Base-by-base conservation (phyloP, 2,329 filamentous ascomycete species). In the Phialophora macrospora region DNA sequence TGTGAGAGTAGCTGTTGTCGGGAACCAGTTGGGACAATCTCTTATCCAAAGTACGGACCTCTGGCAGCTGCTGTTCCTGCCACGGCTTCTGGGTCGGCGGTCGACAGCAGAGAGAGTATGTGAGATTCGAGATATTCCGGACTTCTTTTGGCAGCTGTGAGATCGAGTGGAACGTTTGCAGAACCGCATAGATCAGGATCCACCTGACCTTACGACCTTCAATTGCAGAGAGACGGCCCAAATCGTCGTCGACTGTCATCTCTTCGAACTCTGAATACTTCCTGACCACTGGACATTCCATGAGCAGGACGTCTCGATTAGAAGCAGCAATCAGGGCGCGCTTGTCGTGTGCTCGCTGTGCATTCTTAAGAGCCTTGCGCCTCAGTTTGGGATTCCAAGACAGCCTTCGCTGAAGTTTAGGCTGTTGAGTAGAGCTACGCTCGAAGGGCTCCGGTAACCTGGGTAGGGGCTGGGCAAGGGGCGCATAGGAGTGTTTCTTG, bases 191-290 rank as follows among this genome's bases (percentile, higher is more conserved):
- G 6, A 94, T 83, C 41, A 93, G 74, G 32, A 93, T 85, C 91
- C 91, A 95, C 46, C 91, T 84, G 17, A 93, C 85, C 75, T 92
- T 93, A 48, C 91, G 86, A 1, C 87, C 90, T 68, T 94, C 91
- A 8, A 83, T 80, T 11, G 87, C 78, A 0, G 85, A 83, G 0
- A 89, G 74, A 72, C 85, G 87, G 41, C 87, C 85, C 5, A 75
- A 66, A 63, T 85, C 86, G 64, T 89, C 87, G 22, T 80, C 78
- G 1, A 83, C 81, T 7, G 81, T 82, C 6, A 86, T 82, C 60
- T 87, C 84, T 73, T 95, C 91, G 63, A 93, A 94, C 2, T 80
- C 81, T 3, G 86, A 82, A 72, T 93, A 95, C 0, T 88, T 86
- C 60, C 83, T 80, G 1, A 95, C 88, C 2, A 94, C 82, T 6